Conservation (phyloP, 2,329 filamentous ascomycete genomes). For the Apiospora hydei region DNA sequence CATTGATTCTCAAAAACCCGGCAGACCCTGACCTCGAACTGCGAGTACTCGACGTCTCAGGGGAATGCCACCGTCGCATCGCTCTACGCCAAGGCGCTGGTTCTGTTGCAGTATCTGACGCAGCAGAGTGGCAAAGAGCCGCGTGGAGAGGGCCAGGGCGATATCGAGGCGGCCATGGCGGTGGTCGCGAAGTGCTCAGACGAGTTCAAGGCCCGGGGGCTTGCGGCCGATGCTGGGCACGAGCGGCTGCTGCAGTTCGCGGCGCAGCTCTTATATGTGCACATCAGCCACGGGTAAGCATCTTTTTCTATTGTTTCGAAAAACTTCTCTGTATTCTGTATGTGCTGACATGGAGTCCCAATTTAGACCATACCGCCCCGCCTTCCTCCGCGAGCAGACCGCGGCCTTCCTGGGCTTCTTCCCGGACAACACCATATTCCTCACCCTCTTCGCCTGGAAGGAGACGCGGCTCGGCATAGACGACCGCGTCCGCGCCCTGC, state of each 20-base stretch:
- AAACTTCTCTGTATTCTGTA: not conserved
- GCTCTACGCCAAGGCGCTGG: conserved; percentile 66
- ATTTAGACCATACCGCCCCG: conserved; percentile 69
- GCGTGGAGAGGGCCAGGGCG: conserved; percentile 57
- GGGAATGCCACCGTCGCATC: conserved; percentile 57
- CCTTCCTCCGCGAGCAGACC: conserved; percentile 68
- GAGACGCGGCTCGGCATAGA: conserved; percentile 76
- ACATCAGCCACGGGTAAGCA: conserved; percentile 65
- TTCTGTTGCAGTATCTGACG: conserved; percentile 73
- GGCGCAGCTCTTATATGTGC: conserved; percentile 69
- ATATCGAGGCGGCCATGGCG: conserved; percentile 59
- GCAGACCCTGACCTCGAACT: conserved; percentile 59
- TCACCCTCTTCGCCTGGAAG: conserved; percentile 76
- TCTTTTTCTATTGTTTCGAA: not conserved
- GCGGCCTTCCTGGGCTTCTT: conserved; percentile 67
- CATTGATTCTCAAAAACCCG: conserved; percentile 60
- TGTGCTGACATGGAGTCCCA: not conserved
- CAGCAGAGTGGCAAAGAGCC: conserved; percentile 50
- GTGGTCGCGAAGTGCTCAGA: conserved; percentile 50
- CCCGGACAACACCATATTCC: conserved; percentile 78
- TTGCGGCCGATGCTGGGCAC: conserved; percentile 47
- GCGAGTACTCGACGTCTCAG: conserved; percentile 63
- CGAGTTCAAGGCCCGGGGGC: conserved; percentile 49
- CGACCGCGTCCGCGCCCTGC: conserved; percentile 75
- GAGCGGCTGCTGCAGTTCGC: conserved; percentile 76